Conservation (phyloP, 208 protist genomes). For the Angomonas ambiguus region DNA sequence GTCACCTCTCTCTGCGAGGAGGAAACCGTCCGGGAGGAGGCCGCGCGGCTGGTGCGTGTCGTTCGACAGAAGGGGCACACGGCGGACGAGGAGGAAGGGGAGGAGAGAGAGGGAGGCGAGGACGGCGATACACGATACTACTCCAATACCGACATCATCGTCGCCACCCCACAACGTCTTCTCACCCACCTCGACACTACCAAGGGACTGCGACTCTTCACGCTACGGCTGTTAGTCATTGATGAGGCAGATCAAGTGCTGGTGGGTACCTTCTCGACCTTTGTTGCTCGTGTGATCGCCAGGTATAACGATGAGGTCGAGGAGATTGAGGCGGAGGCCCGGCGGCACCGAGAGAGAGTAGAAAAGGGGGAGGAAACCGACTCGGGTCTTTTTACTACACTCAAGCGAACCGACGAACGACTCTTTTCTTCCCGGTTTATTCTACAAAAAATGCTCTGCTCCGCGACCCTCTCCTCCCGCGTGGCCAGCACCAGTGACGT, state of each 20-base stretch:
- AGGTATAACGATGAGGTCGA: slow-evolving; percentile 58
- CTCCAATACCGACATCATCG: slow-evolving; percentile 73
- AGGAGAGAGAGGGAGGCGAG: background rate
- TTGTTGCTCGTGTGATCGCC: slow-evolving; percentile 74
- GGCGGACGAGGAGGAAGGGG: background rate
- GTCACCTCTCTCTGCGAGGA: slow-evolving; percentile 59
- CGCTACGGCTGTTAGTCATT: slow-evolving; percentile 77
- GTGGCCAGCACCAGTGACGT: slow-evolving; percentile 80
- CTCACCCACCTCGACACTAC: slow-evolving; percentile 76
- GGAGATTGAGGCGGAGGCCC: background rate
- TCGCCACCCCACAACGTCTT: slow-evolving; percentile 78
- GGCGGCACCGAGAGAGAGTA: slow-evolving; percentile 14
- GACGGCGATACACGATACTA: slow-evolving; percentile 32
- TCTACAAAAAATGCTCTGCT: slow-evolving; percentile 87
- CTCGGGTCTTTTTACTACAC: background rate
- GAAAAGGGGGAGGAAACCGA: background rate
- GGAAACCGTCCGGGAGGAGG: slow-evolving; percentile 1
- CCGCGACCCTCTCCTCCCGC: slow-evolving; percentile 84
- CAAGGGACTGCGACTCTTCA: slow-evolving; percentile 43
- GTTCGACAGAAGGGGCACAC: background rate
- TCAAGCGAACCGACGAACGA: background rate
- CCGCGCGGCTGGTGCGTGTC: background rate
- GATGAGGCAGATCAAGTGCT: slow-evolving; percentile 90
- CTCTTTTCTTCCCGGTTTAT: background rate
- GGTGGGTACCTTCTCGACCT: slow-evolving; percentile 65